Base-by-base conservation (phyloP, 2,329 filamentous ascomycete genomes). In the Corniculantispora saksenae region DNA sequence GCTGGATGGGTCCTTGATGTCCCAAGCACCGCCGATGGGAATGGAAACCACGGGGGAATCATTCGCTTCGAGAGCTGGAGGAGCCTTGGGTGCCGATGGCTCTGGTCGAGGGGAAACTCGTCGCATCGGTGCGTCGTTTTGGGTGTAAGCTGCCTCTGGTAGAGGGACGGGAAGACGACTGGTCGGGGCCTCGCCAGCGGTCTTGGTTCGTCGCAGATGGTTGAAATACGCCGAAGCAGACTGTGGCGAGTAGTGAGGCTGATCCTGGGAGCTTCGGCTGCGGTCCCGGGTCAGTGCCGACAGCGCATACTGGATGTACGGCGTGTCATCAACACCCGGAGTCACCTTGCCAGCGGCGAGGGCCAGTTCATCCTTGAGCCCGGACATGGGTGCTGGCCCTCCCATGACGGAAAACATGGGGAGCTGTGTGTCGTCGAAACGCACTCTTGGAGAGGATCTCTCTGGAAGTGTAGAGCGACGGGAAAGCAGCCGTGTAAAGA, bases 221-320 rank as follows among this genome's bases (percentile, higher is more conserved):
- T 38, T 47, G 6, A 68, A 74, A 64, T 71, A 74, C 45, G 69
- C 71, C 9, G 75, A 73, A n/a, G 74, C 78, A 64, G 72, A 73
- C 38, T 69, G 72, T 5, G 83, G 81, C 62, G 83, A 76, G 61
- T 86, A 82, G 69, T 84, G 79, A 63, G 82, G 80, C 63, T 83
- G 80, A 12, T 82, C 79, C 64, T 83, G 80, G 10, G 84, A 83
- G 65, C 81, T 78, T 7, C 88, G 82, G 66, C 91, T 88, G 65
- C 89, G 89, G 71, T 91, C 87, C 56, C 90, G 84, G 7, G 93
- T 96, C 70, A 98, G 81, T 68, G 94, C 92, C 68, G 97, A 91
- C 68, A 98, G 87, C 48, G 94, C 94, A 75, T 95, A 96, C 68
- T 91, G 91, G 68, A 97, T 92, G 76, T 94, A 97, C 0, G 93